Conservation (phyloP, 371 early-diverging fungal genomes). For the Entomophthora muscae region DNA sequence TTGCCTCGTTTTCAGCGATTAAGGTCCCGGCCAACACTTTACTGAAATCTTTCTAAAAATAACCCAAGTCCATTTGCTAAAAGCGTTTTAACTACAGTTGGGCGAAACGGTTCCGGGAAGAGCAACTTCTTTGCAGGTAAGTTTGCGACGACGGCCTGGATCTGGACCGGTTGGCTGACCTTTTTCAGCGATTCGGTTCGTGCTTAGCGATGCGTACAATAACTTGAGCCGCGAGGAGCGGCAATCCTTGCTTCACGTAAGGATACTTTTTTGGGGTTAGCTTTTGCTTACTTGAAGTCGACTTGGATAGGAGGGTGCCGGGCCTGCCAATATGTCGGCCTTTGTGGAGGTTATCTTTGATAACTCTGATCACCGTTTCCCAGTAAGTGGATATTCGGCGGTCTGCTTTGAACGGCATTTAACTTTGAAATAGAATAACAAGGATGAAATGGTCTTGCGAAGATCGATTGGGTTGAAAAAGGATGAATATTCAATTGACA, state of each 20-base stretch:
- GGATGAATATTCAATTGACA: slow-evolving; percentile 95
- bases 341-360: slow-evolving; percentile 97
- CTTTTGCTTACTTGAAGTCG: slow-evolving; percentile 1
- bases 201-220: slow-evolving; percentile 87
- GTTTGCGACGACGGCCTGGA: too few species aligned
- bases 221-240: slow-evolving; percentile 86
- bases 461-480: slow-evolving; percentile 90
- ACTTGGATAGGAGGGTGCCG: slow-evolving; percentile 86
- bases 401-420: background rate
- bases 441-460: slow-evolving; percentile 71
- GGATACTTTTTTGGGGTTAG: background rate
- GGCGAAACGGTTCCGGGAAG: slow-evolving; percentile 98
- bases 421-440: slow-evolving; percentile 25
- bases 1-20: too few species aligned
- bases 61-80: too few species aligned
- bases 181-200: slow-evolving; percentile 94
- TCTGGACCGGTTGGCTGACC: too few species aligned
- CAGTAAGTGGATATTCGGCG: too few species aligned
- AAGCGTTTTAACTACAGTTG: slow-evolving; percentile 48
- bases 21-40: too few species aligned
- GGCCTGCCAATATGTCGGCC: slow-evolving; percentile 84
- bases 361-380: slow-evolving; percentile 87
- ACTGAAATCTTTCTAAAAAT: too few species aligned
- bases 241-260: slow-evolving; percentile 78
- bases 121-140: slow-evolving; percentile 93